A percentile compares a stretch with the other conserved stretches of the same genome.
These are phyloP conservation scores for Przewalskia tangutica DNA, from an alignment of 257 asterid genomes.

Conservation along the genomic window DNA sequence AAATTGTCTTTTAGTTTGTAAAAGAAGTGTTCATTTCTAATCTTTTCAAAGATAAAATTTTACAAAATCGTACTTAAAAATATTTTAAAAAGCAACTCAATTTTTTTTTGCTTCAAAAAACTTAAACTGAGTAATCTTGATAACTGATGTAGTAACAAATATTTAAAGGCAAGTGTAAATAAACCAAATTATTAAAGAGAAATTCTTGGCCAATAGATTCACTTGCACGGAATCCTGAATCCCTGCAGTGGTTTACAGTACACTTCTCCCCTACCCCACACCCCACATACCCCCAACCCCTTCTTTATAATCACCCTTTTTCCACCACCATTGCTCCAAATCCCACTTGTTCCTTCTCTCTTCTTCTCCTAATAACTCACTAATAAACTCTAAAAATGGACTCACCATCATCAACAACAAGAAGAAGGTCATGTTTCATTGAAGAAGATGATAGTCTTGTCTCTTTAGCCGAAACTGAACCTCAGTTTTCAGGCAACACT, in stretches of 20 bases:
- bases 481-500: neutral
- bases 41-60: too few relatives aligned
- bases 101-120: too few relatives aligned
- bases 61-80: too few relatives aligned
- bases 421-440: constrained; percentile 1
- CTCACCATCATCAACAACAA: neutral
- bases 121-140: too few relatives aligned
- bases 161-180: neutral
- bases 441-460: constrained; percentile 8
- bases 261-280: neutral
- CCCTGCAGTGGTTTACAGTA: neutral
- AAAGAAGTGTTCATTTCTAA: too few relatives aligned
- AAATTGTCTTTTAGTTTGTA: too few relatives aligned
- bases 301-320: neutral
- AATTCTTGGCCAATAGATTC: constrained; percentile 7
- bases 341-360: neutral
- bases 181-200: neutral
- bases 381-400: neutral
- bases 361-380: neutral
- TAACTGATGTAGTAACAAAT: too few relatives aligned
- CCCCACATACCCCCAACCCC: neutral
- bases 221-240: constrained; percentile 21
- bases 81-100: too few relatives aligned
- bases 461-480: constrained; percentile 1
- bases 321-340: neutral